These are phyloP conservation scores for Sphaerulina musiva DNA, from an alignment of 2,329 filamentous ascomycete genomes.

Conservation along the genomic window DNA sequence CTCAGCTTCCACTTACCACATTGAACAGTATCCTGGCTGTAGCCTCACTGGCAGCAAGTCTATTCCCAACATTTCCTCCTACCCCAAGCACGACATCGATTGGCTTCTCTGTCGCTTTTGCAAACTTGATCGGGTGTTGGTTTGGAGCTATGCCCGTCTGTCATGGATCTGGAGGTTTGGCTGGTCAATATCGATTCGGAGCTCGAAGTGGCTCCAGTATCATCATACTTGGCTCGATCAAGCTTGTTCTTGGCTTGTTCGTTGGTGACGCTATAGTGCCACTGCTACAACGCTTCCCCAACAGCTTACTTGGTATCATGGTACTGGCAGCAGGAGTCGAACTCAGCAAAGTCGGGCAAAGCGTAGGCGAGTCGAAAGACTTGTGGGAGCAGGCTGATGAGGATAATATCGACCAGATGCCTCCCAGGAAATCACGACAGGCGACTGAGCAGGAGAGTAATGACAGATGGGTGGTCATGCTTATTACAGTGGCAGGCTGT, in stretches of 20 bases:
- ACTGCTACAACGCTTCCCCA: slow-evolving; percentile 66
- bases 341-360: slow-evolving; percentile 76
- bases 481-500: slow-evolving; percentile 74
- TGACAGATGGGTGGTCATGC: slow-evolving; percentile 81
- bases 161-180: slow-evolving; percentile 84
- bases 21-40: slow-evolving; percentile 91
- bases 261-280: slow-evolving; percentile 68
- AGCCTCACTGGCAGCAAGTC: slow-evolving; percentile 66
- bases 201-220: slow-evolving; percentile 80
- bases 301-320: slow-evolving; percentile 73
- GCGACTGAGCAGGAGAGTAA: slow-evolving; percentile 62
- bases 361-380: slow-evolving; percentile 66
- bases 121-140: slow-evolving; percentile 83
- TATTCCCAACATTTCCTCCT: slow-evolving; percentile 53
- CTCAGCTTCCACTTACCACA: slow-evolving; percentile 83
- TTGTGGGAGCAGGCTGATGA: slow-evolving; percentile 42
- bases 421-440: slow-evolving; percentile 43
- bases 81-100: slow-evolving; percentile 68
- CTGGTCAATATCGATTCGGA: slow-evolving; percentile 85
- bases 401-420: slow-evolving; percentile 26
- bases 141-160: slow-evolving; percentile 94
- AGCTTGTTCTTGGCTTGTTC: slow-evolving; percentile 67
- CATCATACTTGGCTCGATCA: slow-evolving; percentile 68
- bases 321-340: slow-evolving; percentile 86
- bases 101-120: slow-evolving; percentile 71